Base-by-base conservation (phyloP, 1,284 basidiomycete species). In the Cryptococcus deneoformans region DNA sequence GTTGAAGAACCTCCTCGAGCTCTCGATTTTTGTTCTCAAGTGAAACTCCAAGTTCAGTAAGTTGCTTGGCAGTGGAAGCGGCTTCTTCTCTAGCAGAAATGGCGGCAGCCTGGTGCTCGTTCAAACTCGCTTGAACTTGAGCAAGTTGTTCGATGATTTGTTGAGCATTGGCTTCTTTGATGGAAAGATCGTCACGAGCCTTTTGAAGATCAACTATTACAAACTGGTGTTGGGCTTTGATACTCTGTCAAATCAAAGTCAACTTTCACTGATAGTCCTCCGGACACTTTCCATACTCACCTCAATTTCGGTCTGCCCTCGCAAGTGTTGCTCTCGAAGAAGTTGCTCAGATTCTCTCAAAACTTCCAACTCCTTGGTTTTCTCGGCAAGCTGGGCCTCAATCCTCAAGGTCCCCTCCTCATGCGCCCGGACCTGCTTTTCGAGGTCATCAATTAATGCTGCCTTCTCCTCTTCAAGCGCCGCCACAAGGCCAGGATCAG, bases 341-440 rank as follows among this genome's bases (percentile, higher is more conserved):
- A 29, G 29, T 29, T 29, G 7, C 24, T 53, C 40, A 12, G 38
- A 54, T 49, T 6, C 12, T 16, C 14, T 35, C 24, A 29, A 39
- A 29, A 10, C n/a, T 20, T 37, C 10, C 36, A 37, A 46, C 37
- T 59, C 45, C 29, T 39, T 39, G 37, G 35, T 50, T 35, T 34
- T 57, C 8, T 40, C 44, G 11, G 62, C 37, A 24, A 68, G 20
- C 34, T 62, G 54, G 6, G 10, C 45, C 42, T 66, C 58, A 6
- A 69, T 49, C 9, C 35, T 47, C 11, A 20, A 36, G 16, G 59
- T 53, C 14, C 58, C 62, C 12, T 43, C 50, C 43, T 56, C 52
- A 46, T 63, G 42, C 49, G 49, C 46, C 38, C 57, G 57, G 7
- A 58, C 49, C 35, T 58, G 47, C 34, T 49, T 24, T n/a, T 55